These are phyloP conservation scores for Phaeomoniella chlamydospora DNA, from an alignment of 2,329 filamentous ascomycete genomes.

Conservation along the genomic window DNA sequence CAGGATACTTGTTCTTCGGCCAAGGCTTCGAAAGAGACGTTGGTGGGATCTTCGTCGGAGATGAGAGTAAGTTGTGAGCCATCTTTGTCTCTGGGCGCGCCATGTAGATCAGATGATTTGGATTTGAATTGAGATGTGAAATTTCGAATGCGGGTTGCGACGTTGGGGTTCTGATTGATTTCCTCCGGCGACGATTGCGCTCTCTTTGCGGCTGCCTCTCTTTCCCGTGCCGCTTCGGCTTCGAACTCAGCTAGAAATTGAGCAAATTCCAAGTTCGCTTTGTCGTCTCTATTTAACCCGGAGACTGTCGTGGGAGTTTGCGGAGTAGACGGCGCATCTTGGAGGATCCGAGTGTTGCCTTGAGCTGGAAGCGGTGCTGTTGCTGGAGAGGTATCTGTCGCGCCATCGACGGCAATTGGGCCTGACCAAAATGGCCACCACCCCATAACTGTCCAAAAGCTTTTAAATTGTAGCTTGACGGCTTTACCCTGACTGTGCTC, in stretches of 20 bases:
- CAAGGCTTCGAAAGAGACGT: constrained; percentile 48
- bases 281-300: constrained; percentile 24
- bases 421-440: not conserved
- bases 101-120: constrained; percentile 5
- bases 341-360: constrained; percentile 1
- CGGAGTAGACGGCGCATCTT: not conserved
- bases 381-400: not conserved
- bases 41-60: constrained; percentile 10
- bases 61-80: constrained; percentile 6
- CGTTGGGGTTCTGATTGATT: constrained; percentile 2
- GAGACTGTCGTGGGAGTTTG: not conserved
- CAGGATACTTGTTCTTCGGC: constrained; percentile 79
- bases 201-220: constrained; percentile 2
- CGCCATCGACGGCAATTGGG: not conserved
- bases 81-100: constrained; percentile 4
- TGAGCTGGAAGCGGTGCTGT: constrained; percentile 1
- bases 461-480: too few species aligned
- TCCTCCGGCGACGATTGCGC: constrained; percentile 9
- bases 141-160: not conserved
- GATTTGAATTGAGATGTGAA: constrained; percentile 6
- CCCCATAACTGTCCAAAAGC: too few species aligned
- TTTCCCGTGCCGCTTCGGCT: constrained; percentile 9
- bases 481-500: too few species aligned
- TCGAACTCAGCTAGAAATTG: constrained; percentile 36
- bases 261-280: constrained; percentile 39